Percentiles rank a stretch among this genome's conserved stretches.
Evolutionary conservation across 768 basidiomycete species (phyloP).

Genomic region (Mycena albidolilacea): DNA sequence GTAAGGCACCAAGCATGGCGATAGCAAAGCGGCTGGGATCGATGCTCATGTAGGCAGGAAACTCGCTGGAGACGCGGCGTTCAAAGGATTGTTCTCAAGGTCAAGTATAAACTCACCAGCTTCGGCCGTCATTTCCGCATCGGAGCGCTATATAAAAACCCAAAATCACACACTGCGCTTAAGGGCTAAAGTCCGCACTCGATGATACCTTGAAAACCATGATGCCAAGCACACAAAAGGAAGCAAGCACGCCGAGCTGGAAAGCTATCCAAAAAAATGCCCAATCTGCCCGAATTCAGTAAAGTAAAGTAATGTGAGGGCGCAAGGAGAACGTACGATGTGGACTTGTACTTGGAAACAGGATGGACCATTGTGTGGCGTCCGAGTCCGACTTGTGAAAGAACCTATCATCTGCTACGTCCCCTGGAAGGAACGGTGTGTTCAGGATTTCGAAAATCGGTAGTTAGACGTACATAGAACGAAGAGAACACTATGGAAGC

Average conservation of each 20-base stretch:
- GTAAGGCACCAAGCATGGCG: slow-evolving; percentile 24
- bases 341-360: slow-evolving; percentile 80
- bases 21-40: slow-evolving; percentile 22
- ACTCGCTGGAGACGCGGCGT: slow-evolving; percentile 54
- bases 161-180: slow-evolving; percentile 26
- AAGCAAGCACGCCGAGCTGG: slow-evolving; percentile 79
- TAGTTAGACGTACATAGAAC: slow-evolving; percentile 78
- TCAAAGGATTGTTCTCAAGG: neutral
- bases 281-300: slow-evolving; percentile 72
- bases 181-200: slow-evolving; percentile 27
- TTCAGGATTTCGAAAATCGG: neutral
- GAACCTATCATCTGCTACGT: slow-evolving; percentile 94
- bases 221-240: slow-evolving; percentile 87
- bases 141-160: slow-evolving; percentile 60
- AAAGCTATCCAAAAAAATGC: slow-evolving; percentile 89
- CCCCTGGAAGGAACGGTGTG: slow-evolving; percentile 69
- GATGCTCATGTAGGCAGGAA: slow-evolving; percentile 72
- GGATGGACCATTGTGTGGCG: slow-evolving; percentile 87
- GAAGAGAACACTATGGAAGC: slow-evolving; percentile 75
- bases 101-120: slow-evolving; percentile 67
- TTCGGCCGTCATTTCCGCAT: slow-evolving; percentile 76
- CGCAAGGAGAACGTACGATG: slow-evolving; percentile 66
- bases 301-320: neutral
- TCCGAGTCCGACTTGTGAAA: slow-evolving; percentile 96
- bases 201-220: slow-evolving; percentile 81